Evolutionary conservation across 176 grass and related monocot species (phyloP), one percentile per base, ranked within the genome.

Genomic region (Panicum miliaceum): DNA sequence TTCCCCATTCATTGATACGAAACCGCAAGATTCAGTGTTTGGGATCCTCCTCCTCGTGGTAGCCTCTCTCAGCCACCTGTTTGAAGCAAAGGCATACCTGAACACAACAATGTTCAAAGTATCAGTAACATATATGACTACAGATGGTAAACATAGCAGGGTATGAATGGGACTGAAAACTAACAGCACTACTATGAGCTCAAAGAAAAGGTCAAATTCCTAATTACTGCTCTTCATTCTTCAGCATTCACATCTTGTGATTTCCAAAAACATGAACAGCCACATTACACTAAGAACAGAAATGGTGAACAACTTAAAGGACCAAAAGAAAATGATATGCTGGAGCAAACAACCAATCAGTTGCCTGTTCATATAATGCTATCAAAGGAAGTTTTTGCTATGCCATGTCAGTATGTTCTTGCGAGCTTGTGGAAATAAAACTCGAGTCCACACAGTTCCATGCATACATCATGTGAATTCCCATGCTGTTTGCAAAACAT

Each of bases 11-110:
- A 91, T 79, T 38, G 92, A 79, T 57, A 90, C 13, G 46, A 97
- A 97, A 5, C 90, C 89, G 64, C 95, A 93, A 54, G 80, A 80
- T 68, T 83, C 75, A 37, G 86, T 79, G 32, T 45, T 10, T 58
- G 81, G 73, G 78, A 97, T 89, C 86, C 88, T 97, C 74, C 87
- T 91, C 68, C 88, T 91, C 70, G 84, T 76, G 36, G 68, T 88
- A 3, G 86, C 84, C 68, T 92, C 95, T 77, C 82, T 90, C 59
- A 52, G 41, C 95, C 95, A 97, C 68, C 74, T 79, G 59, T 94
- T 97, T 26, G 53, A 79, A 86, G 61, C 53, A 26, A 94, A 94
- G 77, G 91, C 64, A 75, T 94, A 97, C 85, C 92, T 97, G 81
- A 86, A 73, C 71, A 10, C 62, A 65, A 48, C 71, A 76, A 75